A percentile compares a stretch with the other conserved stretches of the same genome.
Evolutionary conservation across 2,329 filamentous ascomycete species (phyloP).

Genomic region (Zelopaecilomyces penicillatus): DNA sequence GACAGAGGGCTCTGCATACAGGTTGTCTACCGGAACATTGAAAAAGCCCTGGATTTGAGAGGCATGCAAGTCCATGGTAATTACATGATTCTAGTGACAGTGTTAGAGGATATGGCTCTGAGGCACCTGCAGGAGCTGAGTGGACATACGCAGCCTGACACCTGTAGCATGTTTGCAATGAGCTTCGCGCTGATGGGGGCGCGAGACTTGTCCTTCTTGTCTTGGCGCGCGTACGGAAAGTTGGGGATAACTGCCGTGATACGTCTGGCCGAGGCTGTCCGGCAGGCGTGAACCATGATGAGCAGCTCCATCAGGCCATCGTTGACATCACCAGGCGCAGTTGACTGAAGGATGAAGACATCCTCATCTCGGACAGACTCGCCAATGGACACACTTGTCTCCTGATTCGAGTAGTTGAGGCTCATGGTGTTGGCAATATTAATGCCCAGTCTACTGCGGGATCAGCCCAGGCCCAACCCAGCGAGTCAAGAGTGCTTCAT

Average conservation of each 20-base stretch:
- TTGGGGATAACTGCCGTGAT: slow-evolving; percentile 95
- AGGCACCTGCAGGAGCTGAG: neutral
- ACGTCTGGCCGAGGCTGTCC: slow-evolving; percentile 60
- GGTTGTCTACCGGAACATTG: slow-evolving; percentile 66
- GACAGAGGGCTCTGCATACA: slow-evolving; percentile 90
- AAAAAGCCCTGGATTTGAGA: slow-evolving; percentile 96
- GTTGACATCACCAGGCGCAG: slow-evolving; percentile 92
- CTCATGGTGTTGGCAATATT: slow-evolving; percentile 72
- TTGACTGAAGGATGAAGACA: slow-evolving; percentile 96
- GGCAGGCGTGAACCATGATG: slow-evolving; percentile 95
- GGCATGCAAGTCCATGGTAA: slow-evolving; percentile 93
- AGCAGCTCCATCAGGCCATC: slow-evolving; percentile 96
- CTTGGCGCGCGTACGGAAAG: slow-evolving; percentile 92
- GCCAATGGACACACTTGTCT: slow-evolving; percentile 86
- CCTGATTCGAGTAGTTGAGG: slow-evolving; percentile 78
- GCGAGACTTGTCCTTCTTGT: slow-evolving; percentile 90
- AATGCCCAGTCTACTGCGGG: slow-evolving; percentile 55
- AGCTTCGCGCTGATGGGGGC: slow-evolving; percentile 95
- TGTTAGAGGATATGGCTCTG: slow-evolving; percentile 2
- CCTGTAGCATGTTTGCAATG: slow-evolving; percentile 96
- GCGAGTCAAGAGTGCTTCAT: neutral
- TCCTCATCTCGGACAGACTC: slow-evolving; percentile 96
- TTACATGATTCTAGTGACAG: slow-evolving; percentile 44
- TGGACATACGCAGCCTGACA: slow-evolving; percentile 61
- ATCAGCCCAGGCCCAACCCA: slow-evolving; percentile 10